Base-by-base conservation (phyloP, 352 stramenopile genomes). In the Phytophthora pinifolia region DNA sequence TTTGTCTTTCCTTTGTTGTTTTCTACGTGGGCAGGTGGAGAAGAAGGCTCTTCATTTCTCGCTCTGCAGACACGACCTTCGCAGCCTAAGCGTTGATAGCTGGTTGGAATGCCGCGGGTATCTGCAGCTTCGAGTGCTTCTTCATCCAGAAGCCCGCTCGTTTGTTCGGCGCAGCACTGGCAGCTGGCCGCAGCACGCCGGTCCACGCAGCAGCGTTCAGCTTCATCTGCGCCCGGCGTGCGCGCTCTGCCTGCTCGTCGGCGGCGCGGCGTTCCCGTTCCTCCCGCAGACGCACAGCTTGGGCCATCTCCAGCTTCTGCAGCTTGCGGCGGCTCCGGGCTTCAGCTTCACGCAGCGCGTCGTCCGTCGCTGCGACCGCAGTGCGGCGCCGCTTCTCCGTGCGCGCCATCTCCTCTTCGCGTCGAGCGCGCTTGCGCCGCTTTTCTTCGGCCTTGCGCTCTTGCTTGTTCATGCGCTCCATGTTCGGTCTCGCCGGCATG, bases 371-470 rank as follows among this genome's bases (percentile, higher is more conserved):
- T 31, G 83, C 79, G 5, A 89, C 76, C 14, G 82, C 83, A 22
- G 82, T 93, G 29, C 82, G 81, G 18, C 78, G 74, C 2, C 83
- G 77, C 61, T 92, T 92, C 46, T 93, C 81, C 6, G 75, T 83
- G 12, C 72, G 69, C 0, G 76, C 83, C n/a, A 89, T 76, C 54
- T 93, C 83, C 58, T 93, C 81, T 62, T 93, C 85, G 2, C 80
- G 77, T 6, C 80, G 67, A 9, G 61, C 65, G 15, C 79, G 79
- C 51, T 93, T 94, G 22, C 83, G 83, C 8, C 78, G 71, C 54
- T 91, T 90, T 54, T 94, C 83, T 67, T 94, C 85, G 3, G 83
- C 79, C 42, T 94, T 94, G 17, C 85, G 85, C 61, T 93, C 83
- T 37, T 78, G 83, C 30, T 94, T 94, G 58, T 83, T 92, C 77